These are phyloP conservation scores for Acarospora socialis DNA, from an alignment of 2,329 filamentous ascomycete species.

Conservation along the genomic window DNA sequence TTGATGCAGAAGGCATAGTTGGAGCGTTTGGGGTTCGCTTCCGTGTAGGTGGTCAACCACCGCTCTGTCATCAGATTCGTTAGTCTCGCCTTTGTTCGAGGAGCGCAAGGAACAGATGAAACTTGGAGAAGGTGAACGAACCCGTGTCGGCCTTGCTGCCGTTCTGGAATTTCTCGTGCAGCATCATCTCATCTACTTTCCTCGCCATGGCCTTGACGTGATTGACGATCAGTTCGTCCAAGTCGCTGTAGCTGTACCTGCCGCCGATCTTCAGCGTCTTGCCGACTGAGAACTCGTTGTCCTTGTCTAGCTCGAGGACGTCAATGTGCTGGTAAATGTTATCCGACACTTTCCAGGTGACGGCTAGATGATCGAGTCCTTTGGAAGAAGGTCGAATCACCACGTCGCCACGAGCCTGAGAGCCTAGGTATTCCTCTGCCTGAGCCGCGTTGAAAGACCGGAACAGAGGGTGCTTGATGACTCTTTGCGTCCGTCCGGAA, in stretches of 20 bases:
- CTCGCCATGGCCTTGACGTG: slow-evolving; percentile 96
- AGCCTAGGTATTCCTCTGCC: slow-evolving; percentile 84
- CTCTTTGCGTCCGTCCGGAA: slow-evolving; percentile 74
- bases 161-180: slow-evolving; percentile 84
- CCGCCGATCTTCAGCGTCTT: slow-evolving; percentile 71
- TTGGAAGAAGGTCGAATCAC: slow-evolving; percentile 93
- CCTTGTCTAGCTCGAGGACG: slow-evolving; percentile 90
- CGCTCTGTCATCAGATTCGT: slow-evolving; percentile 45
- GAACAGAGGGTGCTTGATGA: slow-evolving; percentile 97
- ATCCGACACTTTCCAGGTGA: slow-evolving; percentile 97
- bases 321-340: slow-evolving; percentile 97
- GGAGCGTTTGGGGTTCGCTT: slow-evolving; percentile 85
- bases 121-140: slow-evolving; percentile 26
- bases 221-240: slow-evolving; percentile 92
- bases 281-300: slow-evolving; percentile 90
- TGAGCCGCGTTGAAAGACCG: slow-evolving; percentile 82
- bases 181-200: slow-evolving; percentile 93
- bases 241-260: slow-evolving; percentile 84
- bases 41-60: slow-evolving; percentile 92
- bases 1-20: slow-evolving; percentile 96
- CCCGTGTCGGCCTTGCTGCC: slow-evolving; percentile 69
- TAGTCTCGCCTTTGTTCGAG: slow-evolving; percentile 11
- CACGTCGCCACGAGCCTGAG: slow-evolving; percentile 72
- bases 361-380: slow-evolving; percentile 83
- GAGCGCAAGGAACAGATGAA: slow-evolving; percentile 4